phyloP scores from a whole-genome alignment of 1,139 yeast species.

The Lodderomyces parapsilosis region DNA sequence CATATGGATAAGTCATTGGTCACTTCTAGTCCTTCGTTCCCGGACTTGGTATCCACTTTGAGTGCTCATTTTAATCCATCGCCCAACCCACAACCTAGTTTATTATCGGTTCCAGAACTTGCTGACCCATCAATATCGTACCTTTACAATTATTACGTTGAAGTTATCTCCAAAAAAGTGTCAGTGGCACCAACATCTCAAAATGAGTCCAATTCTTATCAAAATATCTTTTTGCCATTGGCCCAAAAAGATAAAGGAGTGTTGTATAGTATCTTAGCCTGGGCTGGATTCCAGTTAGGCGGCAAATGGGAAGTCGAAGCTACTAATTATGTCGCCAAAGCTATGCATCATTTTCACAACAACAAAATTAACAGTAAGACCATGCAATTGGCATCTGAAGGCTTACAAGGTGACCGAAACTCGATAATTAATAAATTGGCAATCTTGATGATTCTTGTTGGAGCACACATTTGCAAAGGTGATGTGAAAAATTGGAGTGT shows the following conservation, averaged over 20 bases:
- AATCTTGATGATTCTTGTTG: slow-evolving; percentile 62
- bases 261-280: slow-evolving; percentile 66
- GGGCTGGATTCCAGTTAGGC: slow-evolving; percentile 72
- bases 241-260: slow-evolving; percentile 71
- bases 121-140: slow-evolving; percentile 20
- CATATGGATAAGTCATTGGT: background rate
- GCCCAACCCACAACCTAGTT: slow-evolving; percentile 18
- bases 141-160: slow-evolving; percentile 66
- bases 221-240: slow-evolving; percentile 74
- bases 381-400: background rate
- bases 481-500: slow-evolving; percentile 71
- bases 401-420: slow-evolving; percentile 15
- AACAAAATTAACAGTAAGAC: slow-evolving; percentile 8
- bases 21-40: slow-evolving; percentile 7
- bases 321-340: slow-evolving; percentile 42
- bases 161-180: slow-evolving; percentile 55
- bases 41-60: slow-evolving; percentile 19
- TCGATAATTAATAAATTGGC: slow-evolving; percentile 52
- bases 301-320: slow-evolving; percentile 46
- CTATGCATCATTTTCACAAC: slow-evolving; percentile 42
- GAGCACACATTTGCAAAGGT: slow-evolving; percentile 74
- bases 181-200: slow-evolving; percentile 61
- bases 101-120: slow-evolving; percentile 20
- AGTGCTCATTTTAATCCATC: slow-evolving; percentile 15
- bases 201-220: slow-evolving; percentile 62